Evolutionary conservation across 192 early-diverging fungal species (phyloP).

Genomic region (Backusella liffmaniae): DNA sequence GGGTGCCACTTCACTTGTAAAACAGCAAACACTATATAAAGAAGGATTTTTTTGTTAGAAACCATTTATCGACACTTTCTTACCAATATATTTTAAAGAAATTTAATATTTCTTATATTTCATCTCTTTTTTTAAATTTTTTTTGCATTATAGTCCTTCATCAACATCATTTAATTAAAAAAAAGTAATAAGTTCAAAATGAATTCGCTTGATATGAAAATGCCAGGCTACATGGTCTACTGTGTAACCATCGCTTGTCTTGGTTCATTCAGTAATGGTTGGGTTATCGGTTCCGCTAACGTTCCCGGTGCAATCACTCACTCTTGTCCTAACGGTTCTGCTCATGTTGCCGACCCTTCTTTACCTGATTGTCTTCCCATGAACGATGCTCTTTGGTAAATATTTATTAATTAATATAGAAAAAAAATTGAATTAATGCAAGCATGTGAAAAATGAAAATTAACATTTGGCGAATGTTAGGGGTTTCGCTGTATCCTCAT

Average conservation of each 20-base stretch:
- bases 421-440: neutral
- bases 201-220: constrained; percentile 42
- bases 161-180: neutral
- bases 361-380: constrained; percentile 39
- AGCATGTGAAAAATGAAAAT: neutral
- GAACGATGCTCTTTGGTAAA: constrained; percentile 28
- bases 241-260: constrained; percentile 37
- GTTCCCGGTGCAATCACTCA: constrained; percentile 40
- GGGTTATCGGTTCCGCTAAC: constrained; percentile 47
- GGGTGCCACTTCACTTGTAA: neutral
- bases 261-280: constrained; percentile 43
- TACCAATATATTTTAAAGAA: neutral
- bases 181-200: constrained; percentile 23
- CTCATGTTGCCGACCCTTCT: neutral
- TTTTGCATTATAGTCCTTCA: neutral
- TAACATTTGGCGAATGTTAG: constrained; percentile 4
- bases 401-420: neutral
- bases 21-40: neutral
- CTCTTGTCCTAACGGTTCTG: constrained; percentile 14
- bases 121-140: neutral
- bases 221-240: constrained; percentile 44
- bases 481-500: constrained; percentile 50
- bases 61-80: neutral
- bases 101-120: neutral
- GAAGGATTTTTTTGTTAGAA: neutral